Evolutionary conservation across 805 yeast species (phyloP).

Genomic region (Metschnikowia continentalis): DNA sequence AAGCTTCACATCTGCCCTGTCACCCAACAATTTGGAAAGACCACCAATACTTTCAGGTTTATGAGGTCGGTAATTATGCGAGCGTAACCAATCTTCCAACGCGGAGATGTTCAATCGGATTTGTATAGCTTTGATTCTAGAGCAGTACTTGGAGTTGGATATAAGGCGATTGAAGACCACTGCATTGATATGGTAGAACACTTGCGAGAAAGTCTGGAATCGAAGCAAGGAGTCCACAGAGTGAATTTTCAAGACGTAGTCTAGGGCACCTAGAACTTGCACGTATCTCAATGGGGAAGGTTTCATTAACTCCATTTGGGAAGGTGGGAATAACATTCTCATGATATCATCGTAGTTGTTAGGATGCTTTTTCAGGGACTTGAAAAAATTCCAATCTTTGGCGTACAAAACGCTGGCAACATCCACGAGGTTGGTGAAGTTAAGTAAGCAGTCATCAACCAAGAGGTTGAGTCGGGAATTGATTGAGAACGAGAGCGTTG

Average conservation of each 20-base stretch:
- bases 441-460: slow-evolving; percentile 63
- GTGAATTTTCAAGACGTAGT: slow-evolving; percentile 79
- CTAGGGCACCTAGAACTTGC: slow-evolving; percentile 83
- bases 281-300: slow-evolving; percentile 87
- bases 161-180: slow-evolving; percentile 70
- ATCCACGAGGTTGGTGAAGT: slow-evolving; percentile 81
- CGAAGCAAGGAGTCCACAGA: slow-evolving; percentile 74
- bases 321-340: slow-evolving; percentile 79
- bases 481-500: slow-evolving; percentile 63
- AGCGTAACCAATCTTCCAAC: slow-evolving; percentile 90
- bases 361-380: slow-evolving; percentile 38
- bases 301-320: slow-evolving; percentile 69
- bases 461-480: slow-evolving; percentile 55
- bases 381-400: slow-evolving; percentile 56
- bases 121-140: slow-evolving; percentile 85
- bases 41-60: slow-evolving; percentile 32
- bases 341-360: slow-evolving; percentile 70
- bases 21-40: slow-evolving; percentile 18
- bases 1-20: slow-evolving; percentile 6
- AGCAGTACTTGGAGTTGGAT: slow-evolving; percentile 61
- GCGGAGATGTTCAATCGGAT: slow-evolving; percentile 80
- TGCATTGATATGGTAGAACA: slow-evolving; percentile 73
- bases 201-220: slow-evolving; percentile 72
- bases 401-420: slow-evolving; percentile 72
- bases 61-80: slow-evolving; percentile 49